Base-by-base conservation (phyloP, 164 flowering plant species). In the Tinospora cordifolia region DNA sequence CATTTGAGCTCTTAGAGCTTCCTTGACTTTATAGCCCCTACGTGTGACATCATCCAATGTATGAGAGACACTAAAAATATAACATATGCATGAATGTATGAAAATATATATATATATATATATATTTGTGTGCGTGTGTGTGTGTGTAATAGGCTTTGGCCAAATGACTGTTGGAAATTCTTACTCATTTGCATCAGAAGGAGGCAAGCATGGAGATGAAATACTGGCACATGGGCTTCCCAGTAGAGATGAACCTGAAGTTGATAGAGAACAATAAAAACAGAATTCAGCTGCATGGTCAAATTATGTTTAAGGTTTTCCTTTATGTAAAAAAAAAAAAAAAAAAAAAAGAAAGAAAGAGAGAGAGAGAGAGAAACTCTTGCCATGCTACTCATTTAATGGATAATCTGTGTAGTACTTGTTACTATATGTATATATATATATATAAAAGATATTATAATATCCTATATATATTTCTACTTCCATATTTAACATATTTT, bases 11-110 rank as follows among this genome's bases (percentile, higher is more conserved):
- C 88, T 80, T 66, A 86, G 75, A 12, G 90, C 88, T 81, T 86
- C 90, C 79, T 84, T 86, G 70, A 88, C 88, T 81, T 85, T 86
- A 74, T 76, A 85, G 66, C 88, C 88, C 81, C 93, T 88, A 36
- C 25, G 67, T 22, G 77, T 60, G 62, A 41, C 68, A 78, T 70
- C 57, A 62, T 62, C 44, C 65, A 25, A 12, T 21, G 51, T 30
- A 34, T 47, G n/a, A n/a, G n/a, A n/a, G n/a, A n/a, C n/a, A n/a
- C n/a, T 27, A 47, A 17, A 9, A 57, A 4, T 44, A 44, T 44
- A 54, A 54, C 60, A 15, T 10, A 8, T 17, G n/a, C n/a, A n/a
- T n/a, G n/a, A n/a, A n/a, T n/a, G n/a, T n/a, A n/a, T n/a, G n/a
- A n/a, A n/a, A 54, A 54, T 24, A 15, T 10, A 8, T 17, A 13